Conservation (phyloP, 176 grass and related monocot species). For the Aegilops bicornis region DNA sequence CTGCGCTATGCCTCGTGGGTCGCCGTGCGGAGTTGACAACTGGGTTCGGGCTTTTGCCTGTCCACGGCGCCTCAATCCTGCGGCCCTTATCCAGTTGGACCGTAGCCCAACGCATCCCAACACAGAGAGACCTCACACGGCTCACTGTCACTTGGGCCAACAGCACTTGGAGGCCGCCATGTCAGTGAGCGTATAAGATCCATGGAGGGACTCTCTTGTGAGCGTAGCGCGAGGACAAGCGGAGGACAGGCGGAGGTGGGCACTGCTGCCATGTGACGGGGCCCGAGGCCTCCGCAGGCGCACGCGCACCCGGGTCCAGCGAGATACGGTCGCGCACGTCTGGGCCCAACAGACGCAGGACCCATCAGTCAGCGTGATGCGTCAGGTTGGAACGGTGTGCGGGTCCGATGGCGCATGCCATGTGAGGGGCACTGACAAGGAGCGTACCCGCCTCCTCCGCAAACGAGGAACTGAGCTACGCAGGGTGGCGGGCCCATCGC, state of each 20-base stretch:
- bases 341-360: fast-evolving
- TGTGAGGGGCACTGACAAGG: conserved; percentile 11
- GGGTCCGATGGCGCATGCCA: not conserved
- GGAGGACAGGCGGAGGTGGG: conserved; percentile 2
- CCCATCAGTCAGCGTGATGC: not conserved
- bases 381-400: not conserved
- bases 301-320: not conserved
- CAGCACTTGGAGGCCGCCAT: fast-evolving
- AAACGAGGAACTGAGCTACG: not conserved
- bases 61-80: not conserved
- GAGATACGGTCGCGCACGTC: not conserved
- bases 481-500: not conserved
- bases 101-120: not conserved
- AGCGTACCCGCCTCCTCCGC: not conserved
- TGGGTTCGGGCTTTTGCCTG: not conserved
- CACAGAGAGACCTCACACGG: too few species aligned
- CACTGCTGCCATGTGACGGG: not conserved
- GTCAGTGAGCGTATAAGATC: not conserved
- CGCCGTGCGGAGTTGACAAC: conserved; percentile 17
- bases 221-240: not conserved
- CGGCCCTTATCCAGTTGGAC: conserved; percentile 7
- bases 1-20: conserved; percentile 10
- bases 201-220: not conserved
- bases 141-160: not conserved
- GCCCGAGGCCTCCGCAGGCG: not conserved